Evolutionary conservation across 192 early-diverging fungal species (phyloP).

Genomic region (Gamsiella multidivaricata): DNA sequence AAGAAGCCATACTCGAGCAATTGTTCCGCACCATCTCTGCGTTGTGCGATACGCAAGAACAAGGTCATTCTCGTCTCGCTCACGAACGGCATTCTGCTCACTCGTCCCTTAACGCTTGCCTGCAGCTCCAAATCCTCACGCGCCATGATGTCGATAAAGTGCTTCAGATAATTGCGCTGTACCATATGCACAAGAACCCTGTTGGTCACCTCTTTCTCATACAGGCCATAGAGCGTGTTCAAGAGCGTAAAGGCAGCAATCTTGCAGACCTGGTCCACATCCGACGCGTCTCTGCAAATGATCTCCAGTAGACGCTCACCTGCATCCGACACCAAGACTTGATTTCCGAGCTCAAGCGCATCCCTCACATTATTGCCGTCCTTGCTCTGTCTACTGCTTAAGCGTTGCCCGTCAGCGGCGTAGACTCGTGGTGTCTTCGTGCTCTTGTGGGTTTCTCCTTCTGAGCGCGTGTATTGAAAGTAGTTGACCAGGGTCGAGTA

Average conservation of each 20-base stretch:
- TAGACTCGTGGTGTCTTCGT: not conserved
- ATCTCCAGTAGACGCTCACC: slow-evolving; percentile 82
- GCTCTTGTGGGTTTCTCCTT: slow-evolving; percentile 21
- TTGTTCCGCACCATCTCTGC: slow-evolving; percentile 77
- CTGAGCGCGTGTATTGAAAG: slow-evolving; percentile 67
- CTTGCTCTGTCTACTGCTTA: not conserved
- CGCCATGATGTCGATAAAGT: slow-evolving; percentile 67
- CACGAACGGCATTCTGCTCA: slow-evolving; percentile 58
- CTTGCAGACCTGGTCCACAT: slow-evolving; percentile 83
- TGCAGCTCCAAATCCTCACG: slow-evolving; percentile 73
- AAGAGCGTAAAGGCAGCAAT: slow-evolving; percentile 86
- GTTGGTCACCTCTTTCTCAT: slow-evolving; percentile 55
- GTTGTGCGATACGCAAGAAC: slow-evolving; percentile 82
- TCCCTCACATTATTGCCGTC: slow-evolving; percentile 15
- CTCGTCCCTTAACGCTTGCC: slow-evolving; percentile 59
- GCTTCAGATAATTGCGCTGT: slow-evolving; percentile 66
- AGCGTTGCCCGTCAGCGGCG: not conserved
- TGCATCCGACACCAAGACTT: slow-evolving; percentile 59
- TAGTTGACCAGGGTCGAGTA: slow-evolving; percentile 82
- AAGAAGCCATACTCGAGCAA: slow-evolving; percentile 83
- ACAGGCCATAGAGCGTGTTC: slow-evolving; percentile 71
- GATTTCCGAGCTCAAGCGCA: slow-evolving; percentile 56
- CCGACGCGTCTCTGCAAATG: slow-evolving; percentile 84
- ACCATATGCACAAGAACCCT: slow-evolving; percentile 59
- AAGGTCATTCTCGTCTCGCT: slow-evolving; percentile 87